A percentile compares a stretch with the other conserved stretches of the same genome.
Evolutionary conservation across 208 protist species (phyloP).

Genomic region (Spironucleus salmonicida): DNA sequence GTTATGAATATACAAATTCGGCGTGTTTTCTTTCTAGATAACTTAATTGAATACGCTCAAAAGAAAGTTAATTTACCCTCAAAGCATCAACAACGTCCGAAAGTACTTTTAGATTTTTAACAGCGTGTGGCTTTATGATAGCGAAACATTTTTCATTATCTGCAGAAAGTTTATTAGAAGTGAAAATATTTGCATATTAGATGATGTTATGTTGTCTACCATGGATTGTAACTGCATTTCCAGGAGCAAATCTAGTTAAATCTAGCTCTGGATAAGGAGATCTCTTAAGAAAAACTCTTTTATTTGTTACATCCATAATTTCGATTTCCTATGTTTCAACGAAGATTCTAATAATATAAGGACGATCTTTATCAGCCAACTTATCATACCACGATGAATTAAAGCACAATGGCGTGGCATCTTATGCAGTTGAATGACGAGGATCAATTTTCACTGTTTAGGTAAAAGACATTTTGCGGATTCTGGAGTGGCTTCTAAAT

Average conservation of each 20-base stretch:
- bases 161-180: not conserved
- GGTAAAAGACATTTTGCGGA: too few species aligned
- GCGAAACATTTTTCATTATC: not conserved
- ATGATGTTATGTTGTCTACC: slow-evolving; percentile 18
- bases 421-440: too few species aligned
- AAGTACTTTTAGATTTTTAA: not conserved
- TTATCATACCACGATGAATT: not conserved
- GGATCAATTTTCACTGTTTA: too few species aligned
- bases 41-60: not conserved
- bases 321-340: slow-evolving; percentile 11
- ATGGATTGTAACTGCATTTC: not conserved
- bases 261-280: slow-evolving; percentile 9
- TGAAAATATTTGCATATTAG: slow-evolving; percentile 5
- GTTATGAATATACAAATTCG: not conserved
- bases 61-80: not conserved
- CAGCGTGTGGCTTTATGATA: slow-evolving; percentile 21
- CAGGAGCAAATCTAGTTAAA: not conserved
- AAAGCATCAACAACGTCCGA: not conserved
- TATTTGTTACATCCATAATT: not conserved
- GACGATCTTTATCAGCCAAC: not conserved
- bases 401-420: slow-evolving; percentile 7
- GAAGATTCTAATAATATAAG: not conserved
- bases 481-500: too few species aligned
- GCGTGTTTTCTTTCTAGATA: not conserved
- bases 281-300: slow-evolving; percentile 9